phyloP scores from a whole-genome alignment of 805 yeast species.

The Starmerella khaoyaiensis region DNA sequence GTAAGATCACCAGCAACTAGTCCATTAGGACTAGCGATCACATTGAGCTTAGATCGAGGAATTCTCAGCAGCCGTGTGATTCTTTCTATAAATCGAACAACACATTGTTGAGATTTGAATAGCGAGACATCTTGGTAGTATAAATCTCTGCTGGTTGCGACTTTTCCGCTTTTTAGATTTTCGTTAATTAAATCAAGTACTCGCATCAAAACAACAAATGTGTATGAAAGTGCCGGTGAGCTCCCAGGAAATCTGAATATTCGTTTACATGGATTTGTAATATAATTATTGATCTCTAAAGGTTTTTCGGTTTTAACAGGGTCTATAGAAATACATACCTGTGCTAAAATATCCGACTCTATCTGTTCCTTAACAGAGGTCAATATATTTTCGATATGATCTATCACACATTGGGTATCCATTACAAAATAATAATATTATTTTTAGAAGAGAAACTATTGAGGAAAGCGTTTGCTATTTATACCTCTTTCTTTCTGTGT shows the following conservation, averaged over 20 bases:
- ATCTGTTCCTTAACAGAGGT: too few relatives aligned
- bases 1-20: constrained; percentile 34
- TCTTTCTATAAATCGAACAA: constrained; percentile 32
- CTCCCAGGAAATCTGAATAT: constrained; percentile 12
- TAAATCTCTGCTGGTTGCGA: constrained; percentile 40
- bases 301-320: too few relatives aligned
- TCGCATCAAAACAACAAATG: constrained; percentile 14
- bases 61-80: constrained; percentile 32
- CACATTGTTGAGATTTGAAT: constrained; percentile 35
- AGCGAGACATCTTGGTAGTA: constrained; percentile 45
- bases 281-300: too few relatives aligned
- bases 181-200: constrained; percentile 14
- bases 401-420: too few relatives aligned
- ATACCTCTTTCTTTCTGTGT: neutral
- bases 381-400: too few relatives aligned
- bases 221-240: neutral
- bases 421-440: neutral
- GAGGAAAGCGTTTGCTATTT: neutral
- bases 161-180: constrained; percentile 12
- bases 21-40: constrained; percentile 47
- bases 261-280: neutral
- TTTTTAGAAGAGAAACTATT: neutral
- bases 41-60: constrained; percentile 31
- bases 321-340: too few relatives aligned
- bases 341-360: too few relatives aligned